Base-by-base conservation (phyloP, 148 eudicot genomes). In the Selenicereus undatus region DNA sequence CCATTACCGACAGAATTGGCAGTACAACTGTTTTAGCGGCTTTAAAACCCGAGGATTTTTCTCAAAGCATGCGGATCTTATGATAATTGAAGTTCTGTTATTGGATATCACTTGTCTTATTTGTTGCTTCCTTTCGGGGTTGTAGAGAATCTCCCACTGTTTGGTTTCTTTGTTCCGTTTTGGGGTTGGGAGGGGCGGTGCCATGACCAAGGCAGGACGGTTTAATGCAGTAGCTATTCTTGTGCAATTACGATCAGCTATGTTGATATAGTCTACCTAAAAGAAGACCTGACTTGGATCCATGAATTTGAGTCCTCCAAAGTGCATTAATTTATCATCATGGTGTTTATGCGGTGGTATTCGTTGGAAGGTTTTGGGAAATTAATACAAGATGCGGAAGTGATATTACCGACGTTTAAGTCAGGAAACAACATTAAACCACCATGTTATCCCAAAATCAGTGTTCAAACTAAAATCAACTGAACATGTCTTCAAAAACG, bases 1-100 rank as follows among this genome's bases (percentile, higher is more conserved):
- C 43, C 79, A 22, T 71, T 74, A 71, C 77, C 42, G 30, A 73
- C 45, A 32, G 70, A 80, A 39, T 22, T 36, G 36, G 74, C 56
- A 29, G 56, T 78, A 79, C 77, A 74, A 76, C 66, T 56, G 62
- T 18, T 48, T 48, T 16, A 7, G 0, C 22, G 8, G 62, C 20
- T 56, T 48, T 48, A 48, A 12, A 11, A 12, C 52, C 52, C 52
- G 52, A 11, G 52, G 13, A 48, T 48, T 48, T 48, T 48, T 11
- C 52, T 48, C 52, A 17, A 18, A 4, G 4, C 62, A 56, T 6
- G 17, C 62, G 3, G 22, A 56, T 52, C 21, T 65, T 74, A 51
- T 71, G 13, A 48, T 48, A 8, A 29, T 66, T 69, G 27, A 9
- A 35, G 27, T 8, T 62, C 12, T 62, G 68, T 62, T n/a, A 7